phyloP scores from a whole-genome alignment of 2,329 filamentous ascomycete species.

The Aspergillus sp. region DNA sequence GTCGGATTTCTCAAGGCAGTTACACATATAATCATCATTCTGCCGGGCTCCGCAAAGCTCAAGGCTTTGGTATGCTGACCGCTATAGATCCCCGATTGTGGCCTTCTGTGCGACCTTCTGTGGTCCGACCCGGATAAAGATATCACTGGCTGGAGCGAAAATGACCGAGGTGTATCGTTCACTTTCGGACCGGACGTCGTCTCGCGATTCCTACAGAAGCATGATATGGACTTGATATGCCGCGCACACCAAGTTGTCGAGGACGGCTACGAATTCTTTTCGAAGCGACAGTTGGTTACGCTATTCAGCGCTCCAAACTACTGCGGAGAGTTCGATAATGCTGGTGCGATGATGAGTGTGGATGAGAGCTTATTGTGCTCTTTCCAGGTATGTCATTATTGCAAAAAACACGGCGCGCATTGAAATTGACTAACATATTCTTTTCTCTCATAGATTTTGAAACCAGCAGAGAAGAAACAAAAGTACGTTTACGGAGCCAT shows the following conservation, averaged over 20 bases:
- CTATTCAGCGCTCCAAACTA: constrained; percentile 99
- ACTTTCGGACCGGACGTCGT: constrained; percentile 98
- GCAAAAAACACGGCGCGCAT: neutral
- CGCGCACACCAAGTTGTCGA: constrained; percentile 98
- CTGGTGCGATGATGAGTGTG: constrained; percentile 99
- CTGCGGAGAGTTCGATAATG: constrained; percentile 99
- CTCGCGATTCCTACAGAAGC: constrained; percentile 95
- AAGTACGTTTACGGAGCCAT: constrained; percentile 89
- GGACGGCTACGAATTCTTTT: constrained; percentile 99
- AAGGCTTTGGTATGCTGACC: constrained; percentile 47
- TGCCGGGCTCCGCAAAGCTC: constrained; percentile 35
- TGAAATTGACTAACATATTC: constrained; percentile 18
- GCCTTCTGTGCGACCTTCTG: constrained; percentile 92
- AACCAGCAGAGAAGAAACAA: constrained; percentile 99
- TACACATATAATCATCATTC: constrained; percentile 19
- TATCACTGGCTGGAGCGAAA: constrained; percentile 98
- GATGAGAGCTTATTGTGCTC: constrained; percentile 98
- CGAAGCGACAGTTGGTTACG: constrained; percentile 94
- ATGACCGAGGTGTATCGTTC: constrained; percentile 97
- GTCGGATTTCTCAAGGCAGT: neutral
- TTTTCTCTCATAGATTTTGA: constrained; percentile 73
- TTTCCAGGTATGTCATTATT: constrained; percentile 75
- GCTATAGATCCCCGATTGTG: constrained; percentile 90
- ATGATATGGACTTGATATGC: constrained; percentile 99
- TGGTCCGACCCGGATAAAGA: constrained; percentile 99